Base-by-base conservation (phyloP, 1,284 basidiomycete genomes). In the Grifola frondosa region DNA sequence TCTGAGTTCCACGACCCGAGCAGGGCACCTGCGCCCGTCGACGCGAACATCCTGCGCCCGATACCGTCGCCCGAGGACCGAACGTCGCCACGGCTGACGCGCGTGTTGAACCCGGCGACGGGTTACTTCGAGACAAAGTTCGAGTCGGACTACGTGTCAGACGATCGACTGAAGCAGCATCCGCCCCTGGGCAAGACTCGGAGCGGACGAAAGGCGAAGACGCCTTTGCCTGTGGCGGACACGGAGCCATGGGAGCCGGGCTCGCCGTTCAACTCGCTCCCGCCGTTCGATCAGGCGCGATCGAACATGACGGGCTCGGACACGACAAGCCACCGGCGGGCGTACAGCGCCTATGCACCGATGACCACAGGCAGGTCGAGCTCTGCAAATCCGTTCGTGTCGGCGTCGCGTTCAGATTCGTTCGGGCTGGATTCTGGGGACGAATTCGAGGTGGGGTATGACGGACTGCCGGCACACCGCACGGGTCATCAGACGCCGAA, bases 111-210 rank as follows among this genome's bases (percentile, higher is more conserved):
- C 45, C 64, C 46, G 37, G 39, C 39, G 16, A 59, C 54, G 40
- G 62, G 47, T 29, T 61, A 58, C 39, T 78, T 77, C 50, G 64
- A 67, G 25, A 74, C 73, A 15, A 61, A 59, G 17, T 69, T 69
- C 44, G 60, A 66, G 29, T 60, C 64, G 8, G 64, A 68, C 53
- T 66, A 59, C 44, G 42, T 50, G 16, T 50, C 58, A 4, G 58
- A 62, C 16, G 52, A 58, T 16, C 51, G 59, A 42, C 46, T 60
- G 33, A 49, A 53, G n/a, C 57, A 52, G 29, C 55, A 58, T 37
- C 55, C 60, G 20, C 52, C 47, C 3, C 49, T 61, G 8, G 44
- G 42, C 25, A 52, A 45, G 15, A n/a, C n/a, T n/a, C n/a, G n/a
- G n/a, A n/a, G n/a, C n/a, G n/a, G n/a, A n/a, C 33, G 31, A 19